Percentiles rank a stretch among this genome's conserved stretches.
Evolutionary conservation across 2,329 filamentous ascomycete species (phyloP).

Genomic region (Aspergillus intermedius): DNA sequence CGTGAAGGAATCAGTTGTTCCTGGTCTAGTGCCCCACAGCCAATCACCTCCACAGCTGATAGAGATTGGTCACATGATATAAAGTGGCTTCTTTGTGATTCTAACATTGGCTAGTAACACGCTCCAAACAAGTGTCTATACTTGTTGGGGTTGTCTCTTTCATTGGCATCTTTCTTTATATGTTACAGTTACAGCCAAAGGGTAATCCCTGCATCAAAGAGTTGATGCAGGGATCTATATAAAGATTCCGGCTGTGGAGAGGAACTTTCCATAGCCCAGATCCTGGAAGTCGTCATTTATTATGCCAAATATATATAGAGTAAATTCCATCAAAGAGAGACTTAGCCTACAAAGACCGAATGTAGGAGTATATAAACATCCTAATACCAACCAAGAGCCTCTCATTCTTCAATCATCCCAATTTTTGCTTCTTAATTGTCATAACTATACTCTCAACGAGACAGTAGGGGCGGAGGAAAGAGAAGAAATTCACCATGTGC

Average conservation of each 20-base stretch:
- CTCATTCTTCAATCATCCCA: not conserved
- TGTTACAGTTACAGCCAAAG: not conserved
- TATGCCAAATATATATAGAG: too few relatives aligned
- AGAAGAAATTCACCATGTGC: conserved; percentile 13
- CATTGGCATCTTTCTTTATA: not conserved
- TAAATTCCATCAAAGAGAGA: too few relatives aligned
- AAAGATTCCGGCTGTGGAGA: not conserved
- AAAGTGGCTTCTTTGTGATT: conserved; percentile 3
- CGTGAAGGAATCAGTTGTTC: conserved; percentile 4
- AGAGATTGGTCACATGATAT: not conserved
- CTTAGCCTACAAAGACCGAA: too few relatives aligned
- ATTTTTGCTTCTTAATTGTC: not conserved
- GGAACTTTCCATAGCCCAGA: too few relatives aligned
- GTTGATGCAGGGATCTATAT: not conserved
- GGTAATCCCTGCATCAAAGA: not conserved
- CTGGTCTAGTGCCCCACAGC: conserved; percentile 13
- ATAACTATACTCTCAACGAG: not conserved
- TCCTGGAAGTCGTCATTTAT: not conserved
- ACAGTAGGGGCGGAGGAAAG: not conserved
- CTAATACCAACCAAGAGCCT: not conserved
- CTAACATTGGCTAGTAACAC: not conserved
- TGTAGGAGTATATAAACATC: not conserved
- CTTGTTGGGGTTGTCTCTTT: not conserved
- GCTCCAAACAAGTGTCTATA: too few relatives aligned
- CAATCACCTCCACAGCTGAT: conserved; percentile 9